These are phyloP conservation scores for Postia placenta DNA, from an alignment of 768 basidiomycete genomes.

Conservation along the genomic window DNA sequence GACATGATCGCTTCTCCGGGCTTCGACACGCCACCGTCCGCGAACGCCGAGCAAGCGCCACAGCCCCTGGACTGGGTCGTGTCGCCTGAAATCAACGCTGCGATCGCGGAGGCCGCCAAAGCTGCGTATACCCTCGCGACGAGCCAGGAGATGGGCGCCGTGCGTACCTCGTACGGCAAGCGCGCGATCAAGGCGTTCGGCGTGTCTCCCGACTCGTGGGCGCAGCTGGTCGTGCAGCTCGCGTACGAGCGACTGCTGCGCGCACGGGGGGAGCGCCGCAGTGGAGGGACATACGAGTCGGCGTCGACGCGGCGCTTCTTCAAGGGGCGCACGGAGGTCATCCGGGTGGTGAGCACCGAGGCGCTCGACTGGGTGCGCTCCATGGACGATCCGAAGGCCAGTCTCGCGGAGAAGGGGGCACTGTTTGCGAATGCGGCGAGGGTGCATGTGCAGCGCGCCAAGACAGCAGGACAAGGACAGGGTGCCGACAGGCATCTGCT, in stretches of 20 bases:
- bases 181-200: conserved; percentile 79
- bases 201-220: conserved; percentile 93
- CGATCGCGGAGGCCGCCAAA: conserved; percentile 51
- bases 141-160: conserved; percentile 56
- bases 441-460: conserved; percentile 63
- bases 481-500: conserved; percentile 89
- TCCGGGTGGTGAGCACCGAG: conserved; percentile 75
- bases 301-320: conserved; percentile 85
- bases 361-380: conserved; percentile 70
- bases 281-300: conserved; percentile 89
- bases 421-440: conserved; percentile 57
- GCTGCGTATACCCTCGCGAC: conserved; percentile 53
- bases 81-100: conserved; percentile 36
- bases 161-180: conserved; percentile 77
- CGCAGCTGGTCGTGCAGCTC: conserved; percentile 87
- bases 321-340: conserved; percentile 92
- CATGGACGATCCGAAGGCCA: conserved; percentile 54
- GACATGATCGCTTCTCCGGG: conserved; percentile 47
- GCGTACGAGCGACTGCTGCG: conserved; percentile 73
- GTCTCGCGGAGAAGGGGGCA: conserved; percentile 37
- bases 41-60: conserved; percentile 13
- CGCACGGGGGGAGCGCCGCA: conserved; percentile 35
- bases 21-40: conserved; percentile 43
- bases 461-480: conserved; percentile 54
- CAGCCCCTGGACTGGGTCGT: conserved; percentile 46